These are phyloP conservation scores for Aspergillus hancockii DNA, from an alignment of 495 filamentous ascomycete species.

Conservation along the genomic window DNA sequence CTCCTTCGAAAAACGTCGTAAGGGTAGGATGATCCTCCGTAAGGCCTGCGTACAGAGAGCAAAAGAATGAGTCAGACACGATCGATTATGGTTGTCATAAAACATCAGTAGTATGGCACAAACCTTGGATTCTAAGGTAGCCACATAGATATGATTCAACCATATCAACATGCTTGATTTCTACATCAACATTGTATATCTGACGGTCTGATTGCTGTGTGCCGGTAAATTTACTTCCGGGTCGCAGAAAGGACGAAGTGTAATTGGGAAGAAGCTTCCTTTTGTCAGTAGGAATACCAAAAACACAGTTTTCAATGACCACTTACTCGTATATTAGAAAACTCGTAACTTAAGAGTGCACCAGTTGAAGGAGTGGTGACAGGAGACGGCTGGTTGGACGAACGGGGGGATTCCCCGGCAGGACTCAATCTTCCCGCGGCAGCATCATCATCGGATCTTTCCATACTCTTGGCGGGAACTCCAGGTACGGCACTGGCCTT, in stretches of 20 bases:
- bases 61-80: conserved; percentile 26
- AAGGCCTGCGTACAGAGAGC: conserved; percentile 58
- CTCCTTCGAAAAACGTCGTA: conserved; percentile 97
- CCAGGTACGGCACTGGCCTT: conserved; percentile 27
- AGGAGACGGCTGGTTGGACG: conserved; percentile 29
- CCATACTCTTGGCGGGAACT: conserved; percentile 26
- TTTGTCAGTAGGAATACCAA: conserved; percentile 19
- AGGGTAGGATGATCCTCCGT: conserved; percentile 95
- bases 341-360: conserved; percentile 62
- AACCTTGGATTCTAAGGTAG: conserved; percentile 95
- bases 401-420: conserved; percentile 31
- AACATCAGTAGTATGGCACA: background rate
- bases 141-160: conserved; percentile 93
- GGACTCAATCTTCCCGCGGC: conserved; percentile 37
- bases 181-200: conserved; percentile 91
- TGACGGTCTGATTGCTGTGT: conserved; percentile 91
- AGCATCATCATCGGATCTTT: conserved; percentile 39
- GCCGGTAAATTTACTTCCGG: conserved; percentile 85
- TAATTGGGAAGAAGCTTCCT: conserved; percentile 49
- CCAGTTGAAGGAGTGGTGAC: conserved; percentile 37
- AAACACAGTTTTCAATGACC: background rate
- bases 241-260: conserved; percentile 80
- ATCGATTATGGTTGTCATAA: background rate
- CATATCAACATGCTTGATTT: conserved; percentile 96
- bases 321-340: conserved; percentile 65